Percentiles rank a stretch among this genome's conserved stretches.
Conservation (phyloP, 495 filamentous ascomycete species). For the Lepidopterella palustris region DNA sequence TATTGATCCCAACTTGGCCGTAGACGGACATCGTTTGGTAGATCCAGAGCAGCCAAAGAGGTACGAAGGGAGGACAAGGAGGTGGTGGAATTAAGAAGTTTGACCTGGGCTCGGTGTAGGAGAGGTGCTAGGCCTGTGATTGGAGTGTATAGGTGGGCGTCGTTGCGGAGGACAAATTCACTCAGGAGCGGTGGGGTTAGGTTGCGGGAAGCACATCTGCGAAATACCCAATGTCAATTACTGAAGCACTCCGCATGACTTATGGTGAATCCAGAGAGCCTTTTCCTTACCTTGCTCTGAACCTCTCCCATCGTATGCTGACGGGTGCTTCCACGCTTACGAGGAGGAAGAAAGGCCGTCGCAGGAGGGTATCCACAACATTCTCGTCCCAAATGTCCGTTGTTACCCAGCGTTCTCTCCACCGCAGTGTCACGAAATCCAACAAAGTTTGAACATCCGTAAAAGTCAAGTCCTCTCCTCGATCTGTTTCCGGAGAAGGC, state of each 20-base stretch:
- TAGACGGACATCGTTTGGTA: slow-evolving; percentile 70
- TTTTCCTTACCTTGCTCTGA: slow-evolving; percentile 45
- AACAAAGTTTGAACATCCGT: slow-evolving; percentile 55
- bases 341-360: slow-evolving; percentile 87
- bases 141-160: slow-evolving; percentile 68
- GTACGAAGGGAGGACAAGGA: slow-evolving; percentile 61
- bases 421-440: slow-evolving; percentile 77
- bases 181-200: slow-evolving; percentile 56
- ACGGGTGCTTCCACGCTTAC: slow-evolving; percentile 88
- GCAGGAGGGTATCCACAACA: slow-evolving; percentile 62
- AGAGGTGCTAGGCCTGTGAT: slow-evolving; percentile 60
- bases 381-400: slow-evolving; percentile 65
- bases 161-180: slow-evolving; percentile 68
- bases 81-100: slow-evolving; percentile 75
- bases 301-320: slow-evolving; percentile 72
- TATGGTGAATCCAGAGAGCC: too few relatives aligned
- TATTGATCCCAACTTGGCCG: slow-evolving; percentile 96
- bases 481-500: slow-evolving; percentile 16
- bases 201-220: slow-evolving; percentile 41
- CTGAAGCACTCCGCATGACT: too few relatives aligned
- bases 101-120: slow-evolving; percentile 70
- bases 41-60: slow-evolving; percentile 60
- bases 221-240: too few relatives aligned
- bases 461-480: slow-evolving; percentile 44
- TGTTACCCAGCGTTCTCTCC: slow-evolving; percentile 76